These are phyloP conservation scores for Candida tetrigidarum DNA, from an alignment of 1,139 yeast genomes.

Conservation along the genomic window DNA sequence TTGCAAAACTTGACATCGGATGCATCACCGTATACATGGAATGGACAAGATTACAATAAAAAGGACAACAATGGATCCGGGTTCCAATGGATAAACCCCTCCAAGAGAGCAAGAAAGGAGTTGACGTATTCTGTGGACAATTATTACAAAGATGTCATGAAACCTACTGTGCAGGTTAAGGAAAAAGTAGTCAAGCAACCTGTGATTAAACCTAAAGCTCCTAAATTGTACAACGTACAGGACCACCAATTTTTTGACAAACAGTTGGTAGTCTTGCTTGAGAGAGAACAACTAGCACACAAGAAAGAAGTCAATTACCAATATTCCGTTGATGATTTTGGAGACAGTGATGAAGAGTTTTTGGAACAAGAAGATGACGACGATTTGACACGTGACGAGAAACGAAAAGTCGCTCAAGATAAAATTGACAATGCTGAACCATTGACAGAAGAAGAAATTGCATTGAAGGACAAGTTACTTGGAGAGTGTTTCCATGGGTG, in stretches of 20 bases:
- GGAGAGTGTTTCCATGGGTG: conserved; percentile 75
- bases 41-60: conserved; percentile 90
- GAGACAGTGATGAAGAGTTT: conserved; percentile 60
- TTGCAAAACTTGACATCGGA: conserved; percentile 88
- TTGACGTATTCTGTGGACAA: conserved; percentile 87
- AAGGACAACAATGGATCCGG: conserved; percentile 48
- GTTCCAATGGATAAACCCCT: conserved; percentile 81
- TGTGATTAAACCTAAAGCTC: conserved; percentile 51
- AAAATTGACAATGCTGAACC: conserved; percentile 73
- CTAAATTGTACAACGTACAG: conserved; percentile 71
- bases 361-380: conserved; percentile 52
- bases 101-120: conserved; percentile 89
- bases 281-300: conserved; percentile 76
- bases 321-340: conserved; percentile 59
- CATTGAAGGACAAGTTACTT: conserved; percentile 61
- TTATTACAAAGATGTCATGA: conserved; percentile 81
- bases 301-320: conserved; percentile 75
- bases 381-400: conserved; percentile 43
- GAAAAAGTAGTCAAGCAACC: conserved; percentile 18
- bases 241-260: conserved; percentile 91
- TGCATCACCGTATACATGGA: conserved; percentile 95
- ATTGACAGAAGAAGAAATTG: conserved; percentile 74
- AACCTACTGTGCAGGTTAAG: conserved; percentile 22
- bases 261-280: conserved; percentile 65
- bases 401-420: conserved; percentile 58